A percentile compares a stretch with the other conserved stretches of the same genome.
phyloP scores from a whole-genome alignment of 2,329 filamentous ascomycete genomes.

The Clarireedia monteithiana region DNA sequence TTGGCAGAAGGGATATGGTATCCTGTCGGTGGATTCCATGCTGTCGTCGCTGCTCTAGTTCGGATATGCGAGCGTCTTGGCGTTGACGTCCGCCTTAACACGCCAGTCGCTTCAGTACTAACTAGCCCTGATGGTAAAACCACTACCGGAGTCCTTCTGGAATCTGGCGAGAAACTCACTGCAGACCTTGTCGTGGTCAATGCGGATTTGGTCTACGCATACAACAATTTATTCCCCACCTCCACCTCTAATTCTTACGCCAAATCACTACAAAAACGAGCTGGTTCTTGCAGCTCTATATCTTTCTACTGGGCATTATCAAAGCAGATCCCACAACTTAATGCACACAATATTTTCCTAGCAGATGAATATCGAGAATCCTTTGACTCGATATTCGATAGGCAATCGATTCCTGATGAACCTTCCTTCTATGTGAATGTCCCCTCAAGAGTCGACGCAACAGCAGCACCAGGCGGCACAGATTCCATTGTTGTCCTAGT shows the following conservation, averaged over 20 bases:
- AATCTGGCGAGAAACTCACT: conserved; percentile 46
- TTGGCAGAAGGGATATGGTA: conserved; percentile 72
- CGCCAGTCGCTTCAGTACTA: conserved; percentile 48
- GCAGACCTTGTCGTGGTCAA: conserved; percentile 66
- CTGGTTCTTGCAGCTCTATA: conserved; percentile 63
- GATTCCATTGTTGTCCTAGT: conserved; percentile 65
- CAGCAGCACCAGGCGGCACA: conserved; percentile 56
- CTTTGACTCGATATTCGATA: conserved; percentile 71
- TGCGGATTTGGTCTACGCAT: conserved; percentile 67
- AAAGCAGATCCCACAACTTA: conserved; percentile 51
- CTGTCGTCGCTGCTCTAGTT: conserved; percentile 54
- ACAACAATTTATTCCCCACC: conserved; percentile 53
- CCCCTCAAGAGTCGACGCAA: conserved; percentile 59
- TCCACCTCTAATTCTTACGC: conserved; percentile 27
- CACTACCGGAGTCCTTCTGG: conserved; percentile 52
- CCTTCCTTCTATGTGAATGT: conserved; percentile 75
- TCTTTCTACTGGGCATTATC: conserved; percentile 70
- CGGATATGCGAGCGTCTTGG: conserved; percentile 54
- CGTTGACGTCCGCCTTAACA: conserved; percentile 53
- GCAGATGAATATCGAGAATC: conserved; percentile 63
- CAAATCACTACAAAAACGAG: conserved; percentile 37
- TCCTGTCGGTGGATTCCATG: conserved; percentile 62
- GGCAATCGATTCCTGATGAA: conserved; percentile 56
- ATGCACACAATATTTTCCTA: conserved; percentile 70
- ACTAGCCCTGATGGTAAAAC: conserved; percentile 43